phyloP scores from a whole-genome alignment of 1,284 basidiomycete genomes.

The Puccinia horiana region DNA sequence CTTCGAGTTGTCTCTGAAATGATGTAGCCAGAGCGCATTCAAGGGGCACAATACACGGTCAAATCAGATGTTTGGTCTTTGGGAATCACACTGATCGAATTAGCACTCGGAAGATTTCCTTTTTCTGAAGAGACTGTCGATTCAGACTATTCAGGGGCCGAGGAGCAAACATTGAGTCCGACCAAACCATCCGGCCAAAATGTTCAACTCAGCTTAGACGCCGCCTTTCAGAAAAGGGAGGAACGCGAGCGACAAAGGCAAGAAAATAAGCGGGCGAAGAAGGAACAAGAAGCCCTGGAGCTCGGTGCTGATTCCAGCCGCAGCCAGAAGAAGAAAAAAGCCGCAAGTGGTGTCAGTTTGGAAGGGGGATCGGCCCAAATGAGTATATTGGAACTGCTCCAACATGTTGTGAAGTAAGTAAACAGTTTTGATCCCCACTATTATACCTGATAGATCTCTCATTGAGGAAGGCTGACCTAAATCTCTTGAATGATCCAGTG shows the following conservation, averaged over 20 bases:
- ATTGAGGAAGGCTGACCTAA: neutral
- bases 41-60: slow-evolving; percentile 94
- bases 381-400: slow-evolving; percentile 92
- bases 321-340: slow-evolving; percentile 55
- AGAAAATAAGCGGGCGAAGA: slow-evolving; percentile 55
- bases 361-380: slow-evolving; percentile 90
- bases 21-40: slow-evolving; percentile 89
- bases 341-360: slow-evolving; percentile 76
- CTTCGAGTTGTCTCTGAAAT: neutral
- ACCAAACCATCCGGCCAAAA: slow-evolving; percentile 59
- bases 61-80: slow-evolving; percentile 98
- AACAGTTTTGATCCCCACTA: neutral
- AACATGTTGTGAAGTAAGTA: slow-evolving; percentile 82
- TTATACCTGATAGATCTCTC: neutral
- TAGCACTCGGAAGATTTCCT: slow-evolving; percentile 88
- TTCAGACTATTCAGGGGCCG: slow-evolving; percentile 56
- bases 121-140: slow-evolving; percentile 66
- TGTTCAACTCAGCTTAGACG: slow-evolving; percentile 37
- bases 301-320: neutral
- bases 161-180: slow-evolving; percentile 58
- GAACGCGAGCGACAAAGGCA: slow-evolving; percentile 58
- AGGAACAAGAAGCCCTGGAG: slow-evolving; percentile 52
- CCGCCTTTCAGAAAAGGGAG: slow-evolving; percentile 50
- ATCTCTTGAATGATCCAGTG: slow-evolving; percentile 56
- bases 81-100: slow-evolving; percentile 90